phyloP scores from a whole-genome alignment of 23 red algal genomes.

The Gracilaria gracilis region DNA sequence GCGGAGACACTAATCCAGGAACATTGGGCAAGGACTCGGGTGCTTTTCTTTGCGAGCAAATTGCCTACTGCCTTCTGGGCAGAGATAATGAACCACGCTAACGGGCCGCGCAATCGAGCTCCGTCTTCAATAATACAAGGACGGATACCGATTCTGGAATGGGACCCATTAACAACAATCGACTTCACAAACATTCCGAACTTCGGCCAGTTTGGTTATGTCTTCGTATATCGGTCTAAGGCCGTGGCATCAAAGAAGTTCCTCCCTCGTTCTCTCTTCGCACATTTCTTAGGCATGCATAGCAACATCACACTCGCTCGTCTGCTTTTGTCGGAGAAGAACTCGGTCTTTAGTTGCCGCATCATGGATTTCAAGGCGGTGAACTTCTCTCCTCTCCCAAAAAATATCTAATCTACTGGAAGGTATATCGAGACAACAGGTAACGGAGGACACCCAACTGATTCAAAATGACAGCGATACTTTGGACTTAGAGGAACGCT shows the following conservation, averaged over 20 bases:
- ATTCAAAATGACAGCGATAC: no score
- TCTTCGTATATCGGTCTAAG: conserved; percentile 21
- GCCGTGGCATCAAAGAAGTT: conserved; percentile 6
- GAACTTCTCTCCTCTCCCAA: not conserved
- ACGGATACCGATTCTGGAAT: conserved; percentile 30
- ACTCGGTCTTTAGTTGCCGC: not conserved
- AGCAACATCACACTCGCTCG: conserved; percentile 22
- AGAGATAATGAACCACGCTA: conserved; percentile 4
- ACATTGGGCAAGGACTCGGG: not conserved
- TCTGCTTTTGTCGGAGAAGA: not conserved
- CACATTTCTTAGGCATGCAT: conserved; percentile 15
- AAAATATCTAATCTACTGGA: not conserved
- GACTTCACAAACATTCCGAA: not conserved
- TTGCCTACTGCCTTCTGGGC: not conserved
- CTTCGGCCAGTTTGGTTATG: conserved; percentile 12
- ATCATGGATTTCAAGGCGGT: not conserved
- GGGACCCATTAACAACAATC: conserved; percentile 7
- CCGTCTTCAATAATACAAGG: conserved; percentile 15
- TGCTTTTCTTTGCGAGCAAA: conserved; percentile 8
- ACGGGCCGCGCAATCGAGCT: not conserved
- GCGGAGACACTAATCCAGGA: conserved; percentile 42
- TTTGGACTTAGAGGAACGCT: not conserved
- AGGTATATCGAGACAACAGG: not conserved
- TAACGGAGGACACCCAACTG: not conserved
- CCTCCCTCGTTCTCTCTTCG: not conserved